These are phyloP conservation scores for Fusarium torulosum DNA, from an alignment of 2,329 filamentous ascomycete genomes.

Conservation along the genomic window DNA sequence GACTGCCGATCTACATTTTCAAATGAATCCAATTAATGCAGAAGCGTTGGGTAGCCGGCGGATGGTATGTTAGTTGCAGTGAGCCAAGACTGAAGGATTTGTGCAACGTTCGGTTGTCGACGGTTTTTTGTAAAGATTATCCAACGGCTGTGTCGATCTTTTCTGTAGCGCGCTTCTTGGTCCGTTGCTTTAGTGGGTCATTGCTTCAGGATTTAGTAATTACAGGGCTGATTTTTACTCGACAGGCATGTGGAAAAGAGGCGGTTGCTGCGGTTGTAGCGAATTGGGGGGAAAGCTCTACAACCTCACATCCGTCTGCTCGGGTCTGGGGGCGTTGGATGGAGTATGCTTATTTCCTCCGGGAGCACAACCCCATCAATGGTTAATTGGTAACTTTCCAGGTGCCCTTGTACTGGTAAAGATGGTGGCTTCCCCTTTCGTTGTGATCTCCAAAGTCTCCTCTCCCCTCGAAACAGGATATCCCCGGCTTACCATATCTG, in stretches of 20 bases:
- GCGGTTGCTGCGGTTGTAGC: too few species aligned
- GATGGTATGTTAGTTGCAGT: background rate
- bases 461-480: too few species aligned
- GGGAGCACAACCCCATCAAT: too few species aligned
- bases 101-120: background rate
- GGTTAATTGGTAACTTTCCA: too few species aligned
- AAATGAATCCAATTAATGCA: background rate
- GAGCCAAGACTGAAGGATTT: conserved; percentile 13
- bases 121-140: background rate
- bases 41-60: background rate
- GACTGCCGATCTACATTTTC: background rate
- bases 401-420: too few species aligned
- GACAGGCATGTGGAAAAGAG: background rate
- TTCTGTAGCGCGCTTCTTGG: background rate
- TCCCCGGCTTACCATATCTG: background rate
- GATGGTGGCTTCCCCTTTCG: too few species aligned
- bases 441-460: too few species aligned
- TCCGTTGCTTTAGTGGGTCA: conserved; percentile 8
- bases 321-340: background rate
- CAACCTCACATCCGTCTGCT: background rate
- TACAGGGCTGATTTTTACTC: conserved; percentile 3
- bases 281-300: background rate
- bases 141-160: conserved; percentile 13
- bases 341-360: too few species aligned
- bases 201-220: conserved; percentile 1